Base-by-base conservation (phyloP, 441 rosid species). In the Daphne laureola region DNA sequence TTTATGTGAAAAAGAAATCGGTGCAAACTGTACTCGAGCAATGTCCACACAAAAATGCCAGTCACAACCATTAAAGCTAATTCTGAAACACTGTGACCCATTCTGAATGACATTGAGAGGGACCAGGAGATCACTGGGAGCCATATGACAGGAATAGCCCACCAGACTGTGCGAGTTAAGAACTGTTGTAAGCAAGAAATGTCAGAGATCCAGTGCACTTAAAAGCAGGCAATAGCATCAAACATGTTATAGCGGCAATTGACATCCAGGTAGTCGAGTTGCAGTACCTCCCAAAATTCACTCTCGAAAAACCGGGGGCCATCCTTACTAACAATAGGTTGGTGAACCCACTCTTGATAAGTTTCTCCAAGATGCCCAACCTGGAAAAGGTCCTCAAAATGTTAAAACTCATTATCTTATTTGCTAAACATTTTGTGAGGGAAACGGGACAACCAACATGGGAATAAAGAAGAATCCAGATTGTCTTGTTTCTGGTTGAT, bases 341-440 rank as follows among this genome's bases (percentile, higher is more conserved):
- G 95, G 74, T 93, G 99, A 62, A 90, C 87, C 99, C 99, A 93
- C 58, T 87, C 89, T 67, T 93, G 82, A 69, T 93, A 93, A 49
- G 68, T 69, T 75, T 93, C 96, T 54, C 95, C 98, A 40, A 93
- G 96, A 80, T 93, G 82, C 51, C 99, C 99, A 61, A 93, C 97
- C 99, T 93, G 73, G 38, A 0, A 13, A 31, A 61, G 48, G 73
- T 49, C 51, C 55, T 55, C 66, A 59, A 46, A 17, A 61, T 63
- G 47, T 50, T 26, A 43, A 62, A 61, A 57, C 38, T 18, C 23
- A 44, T 12, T 35, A 46, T 21, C 25, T 21, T 21, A 21, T 21
- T 21, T 21, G 25, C 25, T 21, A 21, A 21, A 21, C 25, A 21
- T 21, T 21, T 21, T 21, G 25, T 21, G 25, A 21, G 3, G 25